Evolutionary conservation across 2,329 filamentous ascomycete genomes (phyloP).

Genomic region (Penicillium sp.): DNA sequence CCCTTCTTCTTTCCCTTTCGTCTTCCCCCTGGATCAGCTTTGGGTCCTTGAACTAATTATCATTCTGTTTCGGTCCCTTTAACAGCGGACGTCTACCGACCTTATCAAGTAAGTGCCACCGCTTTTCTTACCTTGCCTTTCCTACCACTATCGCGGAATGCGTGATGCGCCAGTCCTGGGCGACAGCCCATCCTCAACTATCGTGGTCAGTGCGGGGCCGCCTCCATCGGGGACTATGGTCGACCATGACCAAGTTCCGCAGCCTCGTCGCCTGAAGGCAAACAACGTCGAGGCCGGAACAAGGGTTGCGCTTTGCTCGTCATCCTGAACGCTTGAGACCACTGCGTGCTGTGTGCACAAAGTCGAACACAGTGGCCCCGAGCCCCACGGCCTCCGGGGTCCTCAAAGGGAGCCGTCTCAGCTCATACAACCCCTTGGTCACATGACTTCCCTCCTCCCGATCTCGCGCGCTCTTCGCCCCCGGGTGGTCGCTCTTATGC

Average conservation of each 20-base stretch:
- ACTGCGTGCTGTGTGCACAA: not conserved
- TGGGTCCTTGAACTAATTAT: conserved; percentile 1
- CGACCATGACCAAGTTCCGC: not conserved
- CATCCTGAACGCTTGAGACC: not conserved
- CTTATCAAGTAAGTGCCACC: conserved; percentile 46
- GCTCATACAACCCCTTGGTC: conserved; percentile 9
- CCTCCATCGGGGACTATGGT: conserved; percentile 6
- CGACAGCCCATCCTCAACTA: conserved; percentile 11
- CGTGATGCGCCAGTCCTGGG: not conserved
- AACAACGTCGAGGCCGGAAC: not conserved
- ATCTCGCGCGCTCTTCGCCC: conserved; percentile 1
- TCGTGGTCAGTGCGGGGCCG: conserved; percentile 29
- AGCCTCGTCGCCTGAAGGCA: not conserved
- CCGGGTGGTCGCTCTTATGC: not conserved
- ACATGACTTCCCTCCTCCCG: conserved; percentile 21
- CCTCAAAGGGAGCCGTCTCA: conserved; percentile 12
- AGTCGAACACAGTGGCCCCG: not conserved
- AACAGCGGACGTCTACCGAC: conserved; percentile 51
- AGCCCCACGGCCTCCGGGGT: conserved; percentile 11
- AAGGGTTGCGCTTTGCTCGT: not conserved
- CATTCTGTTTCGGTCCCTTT: conserved; percentile 17
- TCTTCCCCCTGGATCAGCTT: not conserved
- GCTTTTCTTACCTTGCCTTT: not conserved
- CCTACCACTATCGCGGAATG: conserved; percentile 1
- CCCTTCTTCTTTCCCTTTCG: conserved; percentile 14